A percentile compares a stretch with the other conserved stretches of the same genome.
These are phyloP conservation scores for Phaseolus lunatus DNA, from an alignment of 306 rosid species.

Conservation along the genomic window DNA sequence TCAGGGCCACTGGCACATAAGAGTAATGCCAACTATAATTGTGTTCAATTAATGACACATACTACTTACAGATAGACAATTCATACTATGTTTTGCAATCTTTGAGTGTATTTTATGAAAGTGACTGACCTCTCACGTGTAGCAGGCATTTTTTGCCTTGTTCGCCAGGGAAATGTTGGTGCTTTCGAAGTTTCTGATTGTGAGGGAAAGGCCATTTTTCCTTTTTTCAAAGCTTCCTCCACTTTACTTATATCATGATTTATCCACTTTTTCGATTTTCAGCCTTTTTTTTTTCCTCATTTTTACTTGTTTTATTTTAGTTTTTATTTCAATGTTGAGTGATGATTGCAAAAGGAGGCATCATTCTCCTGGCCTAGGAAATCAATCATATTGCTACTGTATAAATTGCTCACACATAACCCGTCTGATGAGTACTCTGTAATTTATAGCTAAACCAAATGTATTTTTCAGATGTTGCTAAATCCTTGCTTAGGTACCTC, in stretches of 20 bases:
- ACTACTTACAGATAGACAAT: slow-evolving; percentile 20
- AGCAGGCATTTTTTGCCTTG: slow-evolving; percentile 1
- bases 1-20: background rate
- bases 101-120: slow-evolving; percentile 1
- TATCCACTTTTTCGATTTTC: background rate
- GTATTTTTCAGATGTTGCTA: background rate
- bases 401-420: background rate
- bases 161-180: slow-evolving; percentile 8
- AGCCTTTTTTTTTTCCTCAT: background rate
- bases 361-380: slow-evolving; percentile 1
- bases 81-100: slow-evolving; percentile 24
- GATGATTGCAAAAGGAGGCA: slow-evolving; percentile 13
- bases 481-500: slow-evolving; percentile 19
- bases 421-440: slow-evolving; percentile 11
- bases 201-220: background rate
- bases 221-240: slow-evolving; percentile 10
- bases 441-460: slow-evolving; percentile 23
- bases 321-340: background rate
- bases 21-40: slow-evolving; percentile 8
- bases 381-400: slow-evolving; percentile 17
- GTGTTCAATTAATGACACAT: background rate
- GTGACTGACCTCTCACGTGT: background rate
- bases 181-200: slow-evolving; percentile 2
- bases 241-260: slow-evolving; percentile 12
- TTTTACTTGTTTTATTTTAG: background rate